Conservation (phyloP, 2,329 filamentous ascomycete genomes). For the Ophiostoma piceae region DNA sequence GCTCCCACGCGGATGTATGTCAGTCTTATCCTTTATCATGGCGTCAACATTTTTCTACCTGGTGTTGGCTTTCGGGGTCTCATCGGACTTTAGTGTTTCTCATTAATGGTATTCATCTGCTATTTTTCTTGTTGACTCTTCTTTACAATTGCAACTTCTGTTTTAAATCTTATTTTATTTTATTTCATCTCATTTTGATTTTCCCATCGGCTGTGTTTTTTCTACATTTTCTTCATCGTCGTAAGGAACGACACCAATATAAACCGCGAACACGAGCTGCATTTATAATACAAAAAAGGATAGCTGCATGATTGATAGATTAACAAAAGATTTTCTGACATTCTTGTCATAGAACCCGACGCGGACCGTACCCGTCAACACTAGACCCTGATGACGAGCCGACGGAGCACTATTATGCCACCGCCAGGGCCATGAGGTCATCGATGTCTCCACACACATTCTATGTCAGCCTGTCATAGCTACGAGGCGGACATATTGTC, state of each 20-base stretch:
- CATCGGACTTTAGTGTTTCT: neutral
- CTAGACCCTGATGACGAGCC: slow-evolving; percentile 10
- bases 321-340: neutral
- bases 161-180: neutral
- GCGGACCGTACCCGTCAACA: neutral
- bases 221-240: neutral
- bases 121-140: neutral
- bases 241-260: neutral
- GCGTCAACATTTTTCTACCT: slow-evolving; percentile 9
- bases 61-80: neutral
- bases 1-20: neutral
- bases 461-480: neutral
- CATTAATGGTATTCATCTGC: neutral
- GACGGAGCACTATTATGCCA: neutral
- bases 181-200: neutral
- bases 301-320: too few relatives aligned
- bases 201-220: neutral
- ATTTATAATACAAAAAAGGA: neutral
- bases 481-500: neutral
- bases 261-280: neutral
- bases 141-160: neutral
- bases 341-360: neutral
- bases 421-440: slow-evolving; percentile 2
- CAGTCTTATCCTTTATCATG: slow-evolving; percentile 3
- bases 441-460: slow-evolving; percentile 9